Base-by-base conservation (phyloP, 257 asterid species). In the Lantana camara region DNA sequence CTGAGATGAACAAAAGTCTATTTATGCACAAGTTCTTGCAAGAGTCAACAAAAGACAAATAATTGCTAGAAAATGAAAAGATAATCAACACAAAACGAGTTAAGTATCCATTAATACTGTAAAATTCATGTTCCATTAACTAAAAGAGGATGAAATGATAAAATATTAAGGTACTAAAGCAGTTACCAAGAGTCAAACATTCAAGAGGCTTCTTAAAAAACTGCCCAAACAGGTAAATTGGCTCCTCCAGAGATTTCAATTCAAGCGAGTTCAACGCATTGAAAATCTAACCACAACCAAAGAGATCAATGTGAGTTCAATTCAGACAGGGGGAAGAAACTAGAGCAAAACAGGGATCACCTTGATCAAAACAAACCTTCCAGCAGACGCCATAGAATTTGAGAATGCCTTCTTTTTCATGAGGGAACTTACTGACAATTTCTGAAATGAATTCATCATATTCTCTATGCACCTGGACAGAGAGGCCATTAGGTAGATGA, bases 241-340 rank as follows among this genome's bases (percentile, higher is more conserved):
- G 97, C 80, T 90, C 99, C 85, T 94, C 99, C 54, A 88, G 84
- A 27, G 99, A 94, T 73, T 94, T 94, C 80, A 90, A 64, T 66
- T 94, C 96, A 88, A 94, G 73, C 9, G 97, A 88, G 86, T 94
- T 90, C 77, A 94, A 79, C 57, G 99, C 85, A 76, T 90, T 88
- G 83, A 90, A 94, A 63, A 94, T 82, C 99, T 94, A 69, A 48
- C 52, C 67, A 76, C n/a, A 59, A 72, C 68, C 65, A 63, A 78
- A 69, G 70, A 69, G 44, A 66, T 53, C 73, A 76, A 66, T 41
- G 63, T 60, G 59, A 72, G 81, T 67, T 72, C 49, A 42, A 41
- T 22, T 52, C 64, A 34, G 56, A 61, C 60, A 45, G 38, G 34
- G 37, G 12, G 46, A 75, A 58, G 19, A 66, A 72, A 54, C 57